Percentiles rank a stretch among this genome's conserved stretches.
Evolutionary conservation across 1,284 basidiomycete genomes (phyloP).

Genomic region (Ceratobasidium papillatum): DNA sequence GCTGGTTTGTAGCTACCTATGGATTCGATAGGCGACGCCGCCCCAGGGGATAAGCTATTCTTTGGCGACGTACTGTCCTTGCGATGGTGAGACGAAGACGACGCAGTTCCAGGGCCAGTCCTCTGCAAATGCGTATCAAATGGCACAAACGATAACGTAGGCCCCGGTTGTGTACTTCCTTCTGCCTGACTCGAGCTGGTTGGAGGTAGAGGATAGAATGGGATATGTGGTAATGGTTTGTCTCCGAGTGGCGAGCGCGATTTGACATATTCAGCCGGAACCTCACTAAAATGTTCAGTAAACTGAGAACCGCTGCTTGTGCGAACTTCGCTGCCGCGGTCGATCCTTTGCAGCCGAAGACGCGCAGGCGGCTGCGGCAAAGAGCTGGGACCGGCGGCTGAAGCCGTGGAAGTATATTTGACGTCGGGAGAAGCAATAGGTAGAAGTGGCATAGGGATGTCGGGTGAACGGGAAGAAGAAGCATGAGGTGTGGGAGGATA

Average conservation of each 20-base stretch:
- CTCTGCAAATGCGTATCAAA: neutral
- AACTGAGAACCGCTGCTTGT: conserved; percentile 30
- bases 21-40: conserved; percentile 14
- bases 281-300: conserved; percentile 16
- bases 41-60: conserved; percentile 17
- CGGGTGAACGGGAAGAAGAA: conserved; percentile 4
- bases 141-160: neutral
- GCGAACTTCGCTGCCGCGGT: neutral
- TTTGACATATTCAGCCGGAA: neutral
- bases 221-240: conserved; percentile 1
- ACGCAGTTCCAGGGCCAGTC: neutral
- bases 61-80: conserved; percentile 1
- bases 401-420: neutral
- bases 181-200: neutral
- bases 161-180: neutral
- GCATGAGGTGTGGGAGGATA: neutral
- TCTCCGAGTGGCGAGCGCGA: neutral
- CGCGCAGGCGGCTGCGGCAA: neutral
- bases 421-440: neutral
- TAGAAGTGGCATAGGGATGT: neutral
- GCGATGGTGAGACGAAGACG: neutral
- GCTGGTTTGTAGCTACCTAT: conserved; percentile 17
- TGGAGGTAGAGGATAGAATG: neutral
- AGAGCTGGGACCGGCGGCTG: neutral
- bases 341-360: neutral